Evolutionary conservation across 108 stramenopile species (phyloP), one percentile per base, ranked within the genome.

Genomic region (Epipyxis sp.): DNA sequence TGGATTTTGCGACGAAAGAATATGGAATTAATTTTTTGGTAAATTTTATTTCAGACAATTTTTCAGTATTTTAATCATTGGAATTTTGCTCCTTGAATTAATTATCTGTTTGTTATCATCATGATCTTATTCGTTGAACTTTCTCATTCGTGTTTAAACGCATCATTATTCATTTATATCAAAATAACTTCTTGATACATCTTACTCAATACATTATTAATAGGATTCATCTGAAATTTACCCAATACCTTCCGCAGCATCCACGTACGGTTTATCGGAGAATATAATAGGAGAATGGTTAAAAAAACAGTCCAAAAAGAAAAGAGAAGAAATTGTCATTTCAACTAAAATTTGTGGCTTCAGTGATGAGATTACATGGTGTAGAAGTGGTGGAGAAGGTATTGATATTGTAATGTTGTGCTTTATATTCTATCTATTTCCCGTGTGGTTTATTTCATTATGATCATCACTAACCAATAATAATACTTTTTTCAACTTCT

Each of bases 21-120:
- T 92, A 91, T 74, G 96, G 94, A 1, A 85, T 97, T 67, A 97
- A 97, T 77, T 94, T 94, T 78, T 41, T 97, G 16, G 96, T 65
- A 65, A 29, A 32, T 25, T 65, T 32, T 37, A 6, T 25, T 10
- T 65, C 35, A 35, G 6, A 6, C 34, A 29, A 29, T 25, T 32
- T 65, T n/a, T n/a, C n/a, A n/a, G n/a, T n/a, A n/a, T n/a, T n/a
- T n/a, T n/a, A n/a, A n/a, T n/a, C n/a, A n/a, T n/a, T n/a, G n/a
- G n/a, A n/a, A n/a, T n/a, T n/a, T n/a, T n/a, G n/a, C n/a, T n/a
- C n/a, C n/a, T n/a, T n/a, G n/a, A n/a, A n/a, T n/a, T n/a, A n/a
- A n/a, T n/a, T n/a, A n/a, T n/a, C n/a, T n/a, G n/a, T n/a, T n/a
- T n/a, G n/a, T n/a, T n/a, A n/a, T n/a, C n/a, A n/a, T n/a, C n/a